Evolutionary conservation across 176 grass and related monocot genomes (phyloP).

Genomic region (Saccharum officinarum): DNA sequence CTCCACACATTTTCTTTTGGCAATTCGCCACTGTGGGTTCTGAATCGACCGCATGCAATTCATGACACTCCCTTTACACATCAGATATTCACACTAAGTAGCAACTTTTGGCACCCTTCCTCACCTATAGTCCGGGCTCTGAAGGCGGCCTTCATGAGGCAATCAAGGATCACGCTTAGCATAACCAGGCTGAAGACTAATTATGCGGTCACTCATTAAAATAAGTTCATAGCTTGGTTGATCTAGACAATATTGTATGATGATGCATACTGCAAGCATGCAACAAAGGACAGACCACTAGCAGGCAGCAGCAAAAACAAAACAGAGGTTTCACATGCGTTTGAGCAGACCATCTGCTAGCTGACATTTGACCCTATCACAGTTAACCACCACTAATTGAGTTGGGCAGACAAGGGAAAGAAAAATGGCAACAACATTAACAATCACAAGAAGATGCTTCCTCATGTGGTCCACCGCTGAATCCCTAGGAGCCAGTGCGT

Average conservation of each 20-base stretch:
- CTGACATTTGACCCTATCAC: slow-evolving; percentile 33
- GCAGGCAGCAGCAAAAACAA: slow-evolving; percentile 28
- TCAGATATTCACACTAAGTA: background rate
- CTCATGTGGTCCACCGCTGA: slow-evolving; percentile 41
- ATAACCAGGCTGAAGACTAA: background rate
- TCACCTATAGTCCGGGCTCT: slow-evolving; percentile 2
- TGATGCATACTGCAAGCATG: slow-evolving; percentile 29
- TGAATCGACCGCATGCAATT: background rate
- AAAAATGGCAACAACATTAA: slow-evolving; percentile 12
- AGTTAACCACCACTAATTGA: slow-evolving; percentile 38
- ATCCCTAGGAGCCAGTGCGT: slow-evolving; percentile 38
- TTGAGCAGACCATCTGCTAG: slow-evolving; percentile 28
- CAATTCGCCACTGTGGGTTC: background rate
- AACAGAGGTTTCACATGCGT: slow-evolving; percentile 47
- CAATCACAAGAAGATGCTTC: slow-evolving; percentile 46
- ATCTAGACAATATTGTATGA: background rate
- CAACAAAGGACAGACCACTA: slow-evolving; percentile 43
- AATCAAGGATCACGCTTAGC: background rate
- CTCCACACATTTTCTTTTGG: background rate
- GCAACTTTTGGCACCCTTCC: background rate
- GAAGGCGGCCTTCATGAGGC: slow-evolving; percentile 18
- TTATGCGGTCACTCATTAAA: background rate
- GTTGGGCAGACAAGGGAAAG: slow-evolving; percentile 11
- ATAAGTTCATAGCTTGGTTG: background rate
- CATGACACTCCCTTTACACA: background rate